Conservation (phyloP, 2,329 filamentous ascomycete species). For the Apiospora marii region DNA sequence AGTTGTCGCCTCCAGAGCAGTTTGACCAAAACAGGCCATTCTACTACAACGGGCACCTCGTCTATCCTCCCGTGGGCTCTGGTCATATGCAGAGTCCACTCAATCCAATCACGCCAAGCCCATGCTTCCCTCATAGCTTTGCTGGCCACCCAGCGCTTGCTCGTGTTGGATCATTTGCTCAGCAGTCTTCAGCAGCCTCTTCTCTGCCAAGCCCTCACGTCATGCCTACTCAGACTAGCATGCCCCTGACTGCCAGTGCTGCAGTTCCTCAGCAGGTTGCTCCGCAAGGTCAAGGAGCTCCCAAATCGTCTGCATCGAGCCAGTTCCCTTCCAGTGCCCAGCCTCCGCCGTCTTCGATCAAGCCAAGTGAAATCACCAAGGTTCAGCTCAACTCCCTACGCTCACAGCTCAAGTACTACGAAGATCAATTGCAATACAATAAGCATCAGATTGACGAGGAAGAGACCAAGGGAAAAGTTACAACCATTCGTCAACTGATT, state of each 20-base stretch:
- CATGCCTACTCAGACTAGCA: conserved; percentile 24
- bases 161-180: conserved; percentile 31
- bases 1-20: conserved; percentile 51
- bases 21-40: conserved; percentile 56
- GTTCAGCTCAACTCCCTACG: conserved; percentile 63
- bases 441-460: conserved; percentile 68
- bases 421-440: conserved; percentile 68
- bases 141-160: conserved; percentile 32
- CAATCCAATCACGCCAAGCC: conserved; percentile 34
- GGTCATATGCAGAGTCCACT: conserved; percentile 27
- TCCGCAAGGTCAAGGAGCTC: conserved; percentile 27
- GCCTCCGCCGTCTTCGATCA: conserved; percentile 65
- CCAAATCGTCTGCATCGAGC: conserved; percentile 30
- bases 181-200: conserved; percentile 29
- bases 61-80: conserved; percentile 44
- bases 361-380: conserved; percentile 66
- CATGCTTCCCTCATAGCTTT: conserved; percentile 34
- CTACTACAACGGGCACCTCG: conserved; percentile 53
- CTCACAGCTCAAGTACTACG: conserved; percentile 60
- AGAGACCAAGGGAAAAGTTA: conserved; percentile 53
- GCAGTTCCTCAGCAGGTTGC: neutral
- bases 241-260: conserved; percentile 15
- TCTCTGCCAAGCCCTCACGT: conserved; percentile 30
- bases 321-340: conserved; percentile 32
- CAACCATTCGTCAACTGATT: conserved; percentile 54